Evolutionary conservation across 257 asterid genomes (phyloP), one percentile per base, ranked within the genome.

Genomic region (Solanum tarapatanum): DNA sequence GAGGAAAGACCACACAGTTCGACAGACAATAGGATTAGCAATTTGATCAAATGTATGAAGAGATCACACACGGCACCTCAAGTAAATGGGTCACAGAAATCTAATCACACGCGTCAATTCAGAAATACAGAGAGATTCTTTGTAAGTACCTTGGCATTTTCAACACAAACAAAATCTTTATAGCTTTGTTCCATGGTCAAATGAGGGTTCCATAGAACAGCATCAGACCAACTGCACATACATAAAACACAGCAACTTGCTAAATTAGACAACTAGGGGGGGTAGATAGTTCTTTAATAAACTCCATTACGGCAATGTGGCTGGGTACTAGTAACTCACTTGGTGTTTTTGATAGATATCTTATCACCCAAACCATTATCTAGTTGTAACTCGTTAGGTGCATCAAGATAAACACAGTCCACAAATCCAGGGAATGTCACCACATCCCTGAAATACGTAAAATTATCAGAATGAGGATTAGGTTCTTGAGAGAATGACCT

Each of bases 371-470:
- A 91, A 84, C 98, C 99, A 87, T 95, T 97, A 83, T 97, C 92
- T 90, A 97, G 92, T 82, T 93, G 92, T 77, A 97, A 79, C 92
- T 94, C 98, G 4, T 26, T 79, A 12, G 99, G 98, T 88, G 99
- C 95, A 87, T 93, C 98, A 86, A 97, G 98, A 93, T 97, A 97
- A 84, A 97, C 33, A 76, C 97, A 97, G 92, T 97, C 99, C 24
- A 97, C 99, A 87, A 96, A 96, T 91, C 99, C 98, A 16, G 99
- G 99, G 90, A 97, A 97, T 30, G 97, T 93, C 87, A 96, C 93
- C 23, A 26, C 87, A 88, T 95, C 99, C 98, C 99, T 97, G 93
- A 30, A 32, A 76, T 32, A 80, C 43, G 86, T 83, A 76, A 86
- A 87, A 55, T 43, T 26, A n/a, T 64, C 13, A 86, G 86, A 68